Percentiles rank a stretch among this genome's conserved stretches.
Evolutionary conservation across 208 protist species (phyloP).

Genomic region (Leptomonas pyrrhocoris): DNA sequence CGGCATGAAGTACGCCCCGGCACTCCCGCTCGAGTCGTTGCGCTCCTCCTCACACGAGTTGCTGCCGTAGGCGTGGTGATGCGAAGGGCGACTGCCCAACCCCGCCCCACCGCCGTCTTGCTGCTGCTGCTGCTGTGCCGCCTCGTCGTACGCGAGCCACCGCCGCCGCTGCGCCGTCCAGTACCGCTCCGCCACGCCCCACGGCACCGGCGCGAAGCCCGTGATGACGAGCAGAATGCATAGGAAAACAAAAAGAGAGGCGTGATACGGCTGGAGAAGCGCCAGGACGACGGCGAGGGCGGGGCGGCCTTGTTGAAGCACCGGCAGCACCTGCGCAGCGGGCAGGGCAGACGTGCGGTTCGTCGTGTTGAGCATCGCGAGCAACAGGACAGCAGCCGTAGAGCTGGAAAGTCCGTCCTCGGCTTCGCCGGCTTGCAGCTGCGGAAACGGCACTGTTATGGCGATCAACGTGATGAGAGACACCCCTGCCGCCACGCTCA

Average conservation of each 20-base stretch:
- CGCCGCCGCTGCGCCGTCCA: constrained; percentile 31
- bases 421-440: neutral
- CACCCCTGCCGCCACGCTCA: constrained; percentile 38
- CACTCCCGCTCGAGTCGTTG: neutral
- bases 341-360: neutral
- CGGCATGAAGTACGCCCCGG: neutral
- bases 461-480: constrained; percentile 41
- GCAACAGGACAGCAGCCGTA: constrained; percentile 4
- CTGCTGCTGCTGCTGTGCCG: neutral
- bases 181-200: constrained; percentile 39
- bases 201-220: constrained; percentile 38
- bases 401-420: constrained; percentile 3
- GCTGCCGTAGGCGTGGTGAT: neutral
- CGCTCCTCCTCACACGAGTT: neutral
- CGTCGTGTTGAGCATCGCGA: constrained; percentile 12
- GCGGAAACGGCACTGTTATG: constrained; percentile 29
- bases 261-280: constrained; percentile 35
- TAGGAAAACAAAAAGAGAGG: constrained; percentile 47
- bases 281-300: constrained; percentile 27
- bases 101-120: neutral
- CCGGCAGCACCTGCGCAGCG: constrained; percentile 21
- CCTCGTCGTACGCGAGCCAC: constrained; percentile 16
- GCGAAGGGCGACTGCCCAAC: neutral
- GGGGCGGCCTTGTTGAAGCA: constrained; percentile 11
- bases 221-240: constrained; percentile 50